Percentiles rank a stretch among this genome's conserved stretches.
Conservation (phyloP, 2,329 filamentous ascomycete genomes). For the Colletotrichum gigasporum region DNA sequence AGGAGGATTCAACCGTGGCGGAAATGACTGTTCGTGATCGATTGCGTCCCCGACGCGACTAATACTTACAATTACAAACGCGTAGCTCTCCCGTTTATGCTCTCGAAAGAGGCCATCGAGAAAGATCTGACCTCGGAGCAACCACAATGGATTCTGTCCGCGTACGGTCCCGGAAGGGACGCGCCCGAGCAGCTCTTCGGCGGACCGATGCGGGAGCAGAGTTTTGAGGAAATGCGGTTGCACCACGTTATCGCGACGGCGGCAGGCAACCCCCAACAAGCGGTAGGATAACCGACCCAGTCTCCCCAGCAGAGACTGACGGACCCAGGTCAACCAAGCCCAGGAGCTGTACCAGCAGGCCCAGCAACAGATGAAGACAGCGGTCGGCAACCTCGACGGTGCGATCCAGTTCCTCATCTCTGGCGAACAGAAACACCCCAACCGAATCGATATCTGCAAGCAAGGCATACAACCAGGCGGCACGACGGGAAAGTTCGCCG, state of each 20-base stretch:
- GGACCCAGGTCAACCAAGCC: slow-evolving; percentile 65
- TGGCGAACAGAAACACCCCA: slow-evolving; percentile 76
- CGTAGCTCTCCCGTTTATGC: slow-evolving; percentile 51
- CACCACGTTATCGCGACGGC: slow-evolving; percentile 72
- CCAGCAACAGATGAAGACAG: slow-evolving; percentile 76
- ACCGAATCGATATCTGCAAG: slow-evolving; percentile 72
- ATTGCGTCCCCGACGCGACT: neutral
- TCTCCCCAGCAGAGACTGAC: neutral
- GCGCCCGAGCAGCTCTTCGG: slow-evolving; percentile 87
- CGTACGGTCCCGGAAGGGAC: slow-evolving; percentile 82
- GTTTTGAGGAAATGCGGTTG: slow-evolving; percentile 85
- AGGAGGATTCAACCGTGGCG: slow-evolving; percentile 28
- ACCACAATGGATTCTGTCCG: slow-evolving; percentile 87
- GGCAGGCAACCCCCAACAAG: slow-evolving; percentile 66
- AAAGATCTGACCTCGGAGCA: slow-evolving; percentile 75
- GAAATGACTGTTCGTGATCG: slow-evolving; percentile 25
- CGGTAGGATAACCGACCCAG: slow-evolving; percentile 47
- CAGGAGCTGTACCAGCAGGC: slow-evolving; percentile 70
- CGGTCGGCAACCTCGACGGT: slow-evolving; percentile 73
- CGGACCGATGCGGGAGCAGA: slow-evolving; percentile 81
- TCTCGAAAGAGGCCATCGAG: slow-evolving; percentile 69
- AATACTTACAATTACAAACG: neutral
- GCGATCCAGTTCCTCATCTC: slow-evolving; percentile 76
- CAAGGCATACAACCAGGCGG: slow-evolving; percentile 52
- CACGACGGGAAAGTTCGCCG: slow-evolving; percentile 55